Base-by-base conservation (phyloP, 768 basidiomycete genomes). In the Amanita molliuscula region DNA sequence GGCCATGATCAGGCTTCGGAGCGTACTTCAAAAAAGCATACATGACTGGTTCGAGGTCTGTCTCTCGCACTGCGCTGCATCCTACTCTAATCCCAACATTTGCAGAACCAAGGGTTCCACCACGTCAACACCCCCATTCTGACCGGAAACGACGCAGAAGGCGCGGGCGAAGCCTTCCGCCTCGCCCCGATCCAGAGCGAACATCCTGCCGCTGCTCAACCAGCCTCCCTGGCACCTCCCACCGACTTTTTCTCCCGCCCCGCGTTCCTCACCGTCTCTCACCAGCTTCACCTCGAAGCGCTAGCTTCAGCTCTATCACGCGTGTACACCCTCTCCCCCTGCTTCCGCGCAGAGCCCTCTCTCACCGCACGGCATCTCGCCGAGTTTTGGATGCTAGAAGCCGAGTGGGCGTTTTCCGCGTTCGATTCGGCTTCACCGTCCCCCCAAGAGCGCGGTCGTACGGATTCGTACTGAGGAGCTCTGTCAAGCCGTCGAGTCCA, bases 331-430 rank as follows among this genome's bases (percentile, higher is more conserved):
- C 77, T 99, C 20, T 84, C 88, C 0, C 94, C 96, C 0, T 86
- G 87, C 55, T 99, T 99, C 67, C 85, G 96, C 13, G 95, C 96
- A 18, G 96, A 99, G 61, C 80, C 80, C 4, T 88, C 84, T 2
- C 76, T 84, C 56, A 97, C 95, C 1, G 78, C 79, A 28, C 75
- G 95, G n/a, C 96, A 99, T 62, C 77, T 99, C 10, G 82, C 90
- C 45, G 96, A 99, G 64, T 99, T 99, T 65, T 97, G 91, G 88
- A 99, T 99, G 96, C 79, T 97, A 48, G 96, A 99, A 67, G 94
- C 89, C 0, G 96, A 99, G 62, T 84, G 90, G 77, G 81, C 81
- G 2, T 67, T 71, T 40, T 21, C 34, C 5, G 38, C 31, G 11
- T 33, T 42, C 23, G 48, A 16, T 11, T 2, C n/a, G 7, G 31